phyloP scores from a whole-genome alignment of 2,329 filamentous ascomycete species.

The Pseudomassariella vexata region DNA sequence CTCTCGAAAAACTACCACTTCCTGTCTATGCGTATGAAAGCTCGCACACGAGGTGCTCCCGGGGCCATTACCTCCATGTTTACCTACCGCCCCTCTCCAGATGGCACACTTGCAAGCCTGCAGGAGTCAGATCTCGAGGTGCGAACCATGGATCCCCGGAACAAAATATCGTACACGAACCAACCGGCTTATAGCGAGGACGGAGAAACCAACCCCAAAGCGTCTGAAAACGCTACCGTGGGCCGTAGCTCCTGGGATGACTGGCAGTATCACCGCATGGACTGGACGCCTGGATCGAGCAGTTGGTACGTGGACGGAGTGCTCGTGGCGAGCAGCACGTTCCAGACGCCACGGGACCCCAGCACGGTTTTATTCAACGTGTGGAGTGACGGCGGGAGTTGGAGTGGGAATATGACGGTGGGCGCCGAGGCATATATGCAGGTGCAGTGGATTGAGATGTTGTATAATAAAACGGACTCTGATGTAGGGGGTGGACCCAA shows the following conservation, averaged over 20 bases:
- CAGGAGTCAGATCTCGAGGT: constrained; percentile 35
- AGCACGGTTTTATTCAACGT: constrained; percentile 43
- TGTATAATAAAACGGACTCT: constrained; percentile 34
- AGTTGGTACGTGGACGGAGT: constrained; percentile 44
- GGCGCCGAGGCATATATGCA: constrained; percentile 38
- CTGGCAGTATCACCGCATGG: constrained; percentile 46
- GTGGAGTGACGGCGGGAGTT: constrained; percentile 46
- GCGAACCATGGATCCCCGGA: constrained; percentile 28
- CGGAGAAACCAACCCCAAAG: constrained; percentile 32
- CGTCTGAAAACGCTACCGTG: constrained; percentile 30
- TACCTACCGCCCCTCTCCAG: constrained; percentile 34
- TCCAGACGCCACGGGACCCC: constrained; percentile 41
- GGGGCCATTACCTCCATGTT: constrained; percentile 49
- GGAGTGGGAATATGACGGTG: constrained; percentile 40
- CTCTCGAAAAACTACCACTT: constrained; percentile 27
- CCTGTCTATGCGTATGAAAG: constrained; percentile 43
- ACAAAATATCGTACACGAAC: constrained; percentile 42
- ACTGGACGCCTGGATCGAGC: constrained; percentile 40
- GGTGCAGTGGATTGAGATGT: constrained; percentile 45
- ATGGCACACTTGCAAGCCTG: constrained; percentile 19
- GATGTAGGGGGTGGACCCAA: constrained; percentile 10
- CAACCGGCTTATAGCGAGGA: constrained; percentile 38
- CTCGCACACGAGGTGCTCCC: constrained; percentile 39
- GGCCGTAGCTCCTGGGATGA: constrained; percentile 41
- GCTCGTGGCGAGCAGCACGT: constrained; percentile 36